Evolutionary conservation across 306 rosid genomes (phyloP).

Genomic region (Vigna trinervia): DNA sequence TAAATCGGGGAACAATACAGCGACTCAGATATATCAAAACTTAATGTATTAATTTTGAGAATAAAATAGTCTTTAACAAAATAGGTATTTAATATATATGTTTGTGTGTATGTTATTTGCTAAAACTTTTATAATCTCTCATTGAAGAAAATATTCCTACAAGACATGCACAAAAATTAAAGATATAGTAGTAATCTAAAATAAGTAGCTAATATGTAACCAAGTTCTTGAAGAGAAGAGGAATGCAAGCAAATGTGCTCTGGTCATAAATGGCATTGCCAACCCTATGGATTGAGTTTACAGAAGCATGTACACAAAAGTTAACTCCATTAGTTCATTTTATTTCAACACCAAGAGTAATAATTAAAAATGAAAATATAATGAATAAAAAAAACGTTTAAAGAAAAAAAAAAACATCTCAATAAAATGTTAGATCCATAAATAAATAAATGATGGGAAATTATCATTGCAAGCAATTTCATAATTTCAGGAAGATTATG

Average conservation of each 20-base stretch:
- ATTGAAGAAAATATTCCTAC: constrained; percentile 16
- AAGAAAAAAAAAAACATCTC: constrained; percentile 16
- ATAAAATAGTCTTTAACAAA: not conserved
- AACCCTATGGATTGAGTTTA: constrained; percentile 30
- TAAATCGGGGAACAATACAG: constrained; percentile 30
- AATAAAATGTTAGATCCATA: not conserved
- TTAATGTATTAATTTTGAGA: constrained; percentile 5
- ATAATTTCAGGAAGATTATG: constrained; percentile 25
- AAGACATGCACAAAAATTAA: not conserved
- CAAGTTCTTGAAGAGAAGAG: constrained; percentile 14
- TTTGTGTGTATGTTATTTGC: not conserved
- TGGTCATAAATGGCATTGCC: constrained; percentile 18
- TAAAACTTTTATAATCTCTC: constrained; percentile 26
- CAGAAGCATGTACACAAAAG: constrained; percentile 9
- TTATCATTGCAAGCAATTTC: constrained; percentile 5
- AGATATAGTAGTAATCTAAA: constrained; percentile 4
- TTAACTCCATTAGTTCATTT: constrained; percentile 28
- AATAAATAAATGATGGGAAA: constrained; percentile 26
- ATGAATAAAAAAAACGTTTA: constrained; percentile 2
- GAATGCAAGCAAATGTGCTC: constrained; percentile 27
- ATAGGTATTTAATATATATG: not conserved
- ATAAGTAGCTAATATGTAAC: constrained; percentile 20
- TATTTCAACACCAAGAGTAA: constrained; percentile 24
- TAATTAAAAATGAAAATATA: constrained; percentile 5
- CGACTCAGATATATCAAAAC: constrained; percentile 26